A percentile compares a stretch with the other conserved stretches of the same genome.
Conservation (phyloP, 2,329 filamentous ascomycete genomes). For the Talaromyces verruculosus region DNA sequence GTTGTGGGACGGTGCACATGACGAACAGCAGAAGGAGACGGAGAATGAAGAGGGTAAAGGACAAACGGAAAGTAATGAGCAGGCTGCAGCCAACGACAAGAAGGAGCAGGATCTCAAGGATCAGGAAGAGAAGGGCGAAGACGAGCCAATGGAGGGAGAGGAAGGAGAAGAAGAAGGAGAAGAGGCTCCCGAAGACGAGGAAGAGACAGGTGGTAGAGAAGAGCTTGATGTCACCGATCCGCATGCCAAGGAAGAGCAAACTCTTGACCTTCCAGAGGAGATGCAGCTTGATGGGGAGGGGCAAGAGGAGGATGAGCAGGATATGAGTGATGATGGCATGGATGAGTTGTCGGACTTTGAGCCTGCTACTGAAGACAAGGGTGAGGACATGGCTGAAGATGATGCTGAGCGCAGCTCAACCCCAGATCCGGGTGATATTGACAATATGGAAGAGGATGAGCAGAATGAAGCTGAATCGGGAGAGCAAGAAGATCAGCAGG, state of each 20-base stretch:
- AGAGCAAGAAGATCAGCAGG: constrained; percentile 32
- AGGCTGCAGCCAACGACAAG: constrained; percentile 60
- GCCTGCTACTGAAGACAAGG: constrained; percentile 38
- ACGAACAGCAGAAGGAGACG: constrained; percentile 66
- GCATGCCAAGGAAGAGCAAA: constrained; percentile 77
- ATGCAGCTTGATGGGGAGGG: constrained; percentile 76
- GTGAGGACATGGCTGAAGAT: constrained; percentile 32
- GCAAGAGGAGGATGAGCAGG: constrained; percentile 56
- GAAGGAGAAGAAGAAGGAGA: constrained; percentile 54
- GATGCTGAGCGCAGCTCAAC: constrained; percentile 33
- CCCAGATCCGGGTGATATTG: constrained; percentile 33
- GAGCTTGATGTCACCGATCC: constrained; percentile 68
- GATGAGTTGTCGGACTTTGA: constrained; percentile 50
- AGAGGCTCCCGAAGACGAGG: constrained; percentile 57
- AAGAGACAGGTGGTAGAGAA: constrained; percentile 62
- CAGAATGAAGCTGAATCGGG: constrained; percentile 41
- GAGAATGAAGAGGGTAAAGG: constrained; percentile 70
- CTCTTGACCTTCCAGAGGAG: constrained; percentile 81
- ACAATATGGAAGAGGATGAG: constrained; percentile 45
- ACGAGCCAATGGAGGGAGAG: constrained; percentile 58
- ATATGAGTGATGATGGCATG: constrained; percentile 47
- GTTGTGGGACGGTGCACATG: constrained; percentile 87
- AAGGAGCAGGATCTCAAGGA: constrained; percentile 55
- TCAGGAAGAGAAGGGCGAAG: constrained; percentile 52
- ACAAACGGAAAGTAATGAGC: constrained; percentile 56